Base-by-base conservation (phyloP, 306 rosid genomes). In the Vigna unguiculata region DNA sequence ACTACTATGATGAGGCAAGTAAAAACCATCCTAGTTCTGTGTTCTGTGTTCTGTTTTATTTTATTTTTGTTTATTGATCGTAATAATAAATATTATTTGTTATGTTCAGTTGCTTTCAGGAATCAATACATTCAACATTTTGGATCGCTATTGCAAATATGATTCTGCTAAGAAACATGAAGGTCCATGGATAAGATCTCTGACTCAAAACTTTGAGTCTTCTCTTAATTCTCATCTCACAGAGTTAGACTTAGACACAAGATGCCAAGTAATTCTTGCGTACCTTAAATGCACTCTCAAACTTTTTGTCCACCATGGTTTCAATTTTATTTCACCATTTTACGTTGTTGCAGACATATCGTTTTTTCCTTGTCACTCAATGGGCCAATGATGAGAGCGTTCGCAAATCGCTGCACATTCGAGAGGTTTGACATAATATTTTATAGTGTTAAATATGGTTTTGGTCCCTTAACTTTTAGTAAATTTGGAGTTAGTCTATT, bases 101-200 rank as follows among this genome's bases (percentile, higher is more conserved):
- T 19, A 15, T 49, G 19, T 36, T 59, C 86, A 90, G 97, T 71
- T 80, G 25, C 51, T 72, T 78, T 87, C 86, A 69, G 63, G 74
- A 72, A 10, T 92, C 52, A 19, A 86, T 21, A 0, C 0, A 0
- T 57, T 0, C 3, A 24, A 87, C 20, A 83, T 90, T 72, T 78
- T 88, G 84, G 88, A 81, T 15, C 54, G 72, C 12, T 0, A 6
- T 0, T 91, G 97, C 16, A 9, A 16, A 17, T 41, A 24, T 30
- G 72, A 46, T 16, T 60, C 83, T 1, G 76, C 3, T 11, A 49
- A 71, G 36, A 75, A 78, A 19, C 58, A 22, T 2, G 82, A 45
- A 24, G 63, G 10, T 30, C 15, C 11, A 6, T 52, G 58, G 46
- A 78, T 75, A 52, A 87, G 89, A 69, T 78, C 81, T 46, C 71